phyloP scores from a whole-genome alignment of 2,329 filamentous ascomycete species.

The Aspergillus calidoustus region DNA sequence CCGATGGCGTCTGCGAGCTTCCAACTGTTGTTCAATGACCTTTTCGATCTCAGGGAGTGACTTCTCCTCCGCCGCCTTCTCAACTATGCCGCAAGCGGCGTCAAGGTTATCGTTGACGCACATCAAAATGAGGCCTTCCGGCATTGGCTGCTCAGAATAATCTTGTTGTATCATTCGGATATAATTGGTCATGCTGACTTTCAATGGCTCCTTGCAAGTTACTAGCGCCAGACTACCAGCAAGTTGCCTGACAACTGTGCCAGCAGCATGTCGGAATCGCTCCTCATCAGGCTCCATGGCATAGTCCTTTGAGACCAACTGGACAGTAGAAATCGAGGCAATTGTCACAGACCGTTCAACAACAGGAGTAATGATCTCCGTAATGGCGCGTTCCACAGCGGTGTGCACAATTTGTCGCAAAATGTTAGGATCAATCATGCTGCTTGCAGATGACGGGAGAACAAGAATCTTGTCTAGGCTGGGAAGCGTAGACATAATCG shows the following conservation, averaged over 20 bases:
- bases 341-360: conserved; percentile 98
- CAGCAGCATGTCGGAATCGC: conserved; percentile 80
- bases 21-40: conserved; percentile 80
- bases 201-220: conserved; percentile 96
- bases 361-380: conserved; percentile 96
- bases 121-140: conserved; percentile 96
- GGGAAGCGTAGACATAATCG: conserved; percentile 79
- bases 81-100: conserved; percentile 88
- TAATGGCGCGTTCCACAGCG: conserved; percentile 85
- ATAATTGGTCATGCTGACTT: conserved; percentile 97
- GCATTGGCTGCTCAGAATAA: conserved; percentile 71
- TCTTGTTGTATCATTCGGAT: conserved; percentile 80
- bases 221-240: conserved; percentile 93
- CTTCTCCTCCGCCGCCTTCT: conserved; percentile 92
- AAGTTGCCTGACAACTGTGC: conserved; percentile 93
- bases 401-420: conserved; percentile 76
- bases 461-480: conserved; percentile 79
- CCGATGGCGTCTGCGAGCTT: conserved; percentile 76
- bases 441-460: conserved; percentile 77
- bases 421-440: conserved; percentile 72
- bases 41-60: conserved; percentile 94
- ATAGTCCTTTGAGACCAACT: conserved; percentile 96
- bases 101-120: conserved; percentile 98
- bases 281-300: conserved; percentile 90
- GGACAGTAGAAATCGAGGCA: conserved; percentile 92